phyloP scores from a whole-genome alignment of 768 basidiomycete species.

The Rhodotorula toruloides region DNA sequence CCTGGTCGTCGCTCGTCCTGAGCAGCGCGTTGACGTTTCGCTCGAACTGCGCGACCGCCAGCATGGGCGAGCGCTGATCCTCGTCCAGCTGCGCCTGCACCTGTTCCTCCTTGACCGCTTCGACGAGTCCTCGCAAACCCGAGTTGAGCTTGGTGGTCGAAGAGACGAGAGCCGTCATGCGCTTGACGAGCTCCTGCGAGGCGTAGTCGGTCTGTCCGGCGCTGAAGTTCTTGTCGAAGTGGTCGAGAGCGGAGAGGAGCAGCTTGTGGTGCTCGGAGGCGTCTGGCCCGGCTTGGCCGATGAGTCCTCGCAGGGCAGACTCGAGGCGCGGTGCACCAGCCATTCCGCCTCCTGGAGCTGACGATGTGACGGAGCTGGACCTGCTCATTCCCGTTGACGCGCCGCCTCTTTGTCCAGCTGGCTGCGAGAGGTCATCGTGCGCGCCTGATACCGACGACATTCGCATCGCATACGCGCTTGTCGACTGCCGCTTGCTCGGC shows the following conservation, averaged over 20 bases:
- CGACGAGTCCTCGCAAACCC: conserved; percentile 18
- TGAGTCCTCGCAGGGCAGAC: neutral
- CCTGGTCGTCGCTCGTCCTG: conserved; percentile 35
- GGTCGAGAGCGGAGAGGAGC: conserved; percentile 27
- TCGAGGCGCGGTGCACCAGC: too few species aligned
- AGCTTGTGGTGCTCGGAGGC: conserved; percentile 18
- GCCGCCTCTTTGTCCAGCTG: conserved; percentile 2
- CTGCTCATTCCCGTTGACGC: neutral
- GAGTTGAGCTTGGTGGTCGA: conserved; percentile 33
- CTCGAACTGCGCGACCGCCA: conserved; percentile 23
- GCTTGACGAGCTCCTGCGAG: conserved; percentile 26
- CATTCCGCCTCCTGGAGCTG: neutral
- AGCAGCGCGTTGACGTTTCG: conserved; percentile 26
- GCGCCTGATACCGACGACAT: too few species aligned
- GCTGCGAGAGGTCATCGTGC: conserved; percentile 11
- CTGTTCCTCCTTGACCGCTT: conserved; percentile 16
- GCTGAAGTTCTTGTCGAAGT: conserved; percentile 30
- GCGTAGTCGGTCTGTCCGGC: neutral
- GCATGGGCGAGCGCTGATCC: neutral
- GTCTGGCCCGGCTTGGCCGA: neutral
- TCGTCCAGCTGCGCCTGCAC: conserved; percentile 33
- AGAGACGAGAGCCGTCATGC: conserved; percentile 17
- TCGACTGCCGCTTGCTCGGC: conserved; percentile 8
- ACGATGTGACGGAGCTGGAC: neutral
- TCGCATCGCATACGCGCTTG: neutral